phyloP scores from a whole-genome alignment of 352 stramenopile genomes.

The Phytophthora uliginosa region DNA sequence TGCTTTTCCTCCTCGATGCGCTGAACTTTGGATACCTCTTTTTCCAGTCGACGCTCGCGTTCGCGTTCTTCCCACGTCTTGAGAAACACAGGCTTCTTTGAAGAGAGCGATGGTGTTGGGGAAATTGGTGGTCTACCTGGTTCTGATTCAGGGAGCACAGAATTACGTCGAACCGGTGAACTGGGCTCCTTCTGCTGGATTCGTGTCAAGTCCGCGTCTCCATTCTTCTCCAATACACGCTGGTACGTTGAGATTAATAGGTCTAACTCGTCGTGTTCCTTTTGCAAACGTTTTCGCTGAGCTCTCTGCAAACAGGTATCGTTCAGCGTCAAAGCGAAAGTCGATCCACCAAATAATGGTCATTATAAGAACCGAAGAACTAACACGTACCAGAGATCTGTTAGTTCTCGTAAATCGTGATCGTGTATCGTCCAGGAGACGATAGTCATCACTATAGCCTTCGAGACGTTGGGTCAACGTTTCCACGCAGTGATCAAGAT shows the following conservation, averaged over 20 bases:
- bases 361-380: not conserved
- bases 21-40: conserved; percentile 61
- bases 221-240: conserved; percentile 50
- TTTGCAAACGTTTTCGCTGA: conserved; percentile 52
- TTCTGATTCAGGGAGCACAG: not conserved
- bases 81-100: conserved; percentile 68
- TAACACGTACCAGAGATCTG: conserved; percentile 38
- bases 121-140: conserved; percentile 18
- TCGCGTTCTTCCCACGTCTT: conserved; percentile 84
- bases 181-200: conserved; percentile 5
- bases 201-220: not conserved
- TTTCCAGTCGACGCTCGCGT: conserved; percentile 61
- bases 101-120: conserved; percentile 30
- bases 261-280: conserved; percentile 64
- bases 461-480: conserved; percentile 46
- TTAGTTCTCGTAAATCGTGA: conserved; percentile 31
- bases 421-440: conserved; percentile 22
- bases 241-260: conserved; percentile 66
- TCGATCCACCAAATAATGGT: not conserved
- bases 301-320: conserved; percentile 34
- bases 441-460: conserved; percentile 52
- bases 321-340: not conserved
- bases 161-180: conserved; percentile 8
- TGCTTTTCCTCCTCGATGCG: conserved; percentile 78
- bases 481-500: conserved; percentile 70